A percentile compares a stretch with the other conserved stretches of the same genome.
Conservation (phyloP, 495 filamentous ascomycete genomes). For the Chaetomium cochliodes region DNA sequence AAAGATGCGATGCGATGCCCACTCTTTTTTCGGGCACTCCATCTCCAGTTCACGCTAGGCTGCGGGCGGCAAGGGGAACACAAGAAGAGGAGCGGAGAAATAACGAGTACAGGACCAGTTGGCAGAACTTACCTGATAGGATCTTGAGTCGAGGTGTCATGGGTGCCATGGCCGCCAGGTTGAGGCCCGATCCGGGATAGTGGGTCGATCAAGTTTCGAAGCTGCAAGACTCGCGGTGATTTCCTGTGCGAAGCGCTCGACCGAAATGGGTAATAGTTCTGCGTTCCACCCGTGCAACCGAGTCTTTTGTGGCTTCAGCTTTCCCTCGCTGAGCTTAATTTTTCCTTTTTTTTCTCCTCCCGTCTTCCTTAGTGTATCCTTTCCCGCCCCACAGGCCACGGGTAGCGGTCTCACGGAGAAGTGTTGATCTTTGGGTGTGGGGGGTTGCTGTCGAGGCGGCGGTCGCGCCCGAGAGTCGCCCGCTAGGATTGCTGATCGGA, state of each 20-base stretch:
- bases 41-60: slow-evolving; percentile 35
- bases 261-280: slow-evolving; percentile 28
- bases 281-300: slow-evolving; percentile 26
- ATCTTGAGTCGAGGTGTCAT: slow-evolving; percentile 55
- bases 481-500: slow-evolving; percentile 33
- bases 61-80: slow-evolving; percentile 32
- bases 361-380: slow-evolving; percentile 8
- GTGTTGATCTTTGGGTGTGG: slow-evolving; percentile 16
- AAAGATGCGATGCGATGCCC: slow-evolving; percentile 31
- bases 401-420: slow-evolving; percentile 14
- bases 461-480: slow-evolving; percentile 21
- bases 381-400: slow-evolving; percentile 13
- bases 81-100: slow-evolving; percentile 21
- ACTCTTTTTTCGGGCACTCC: slow-evolving; percentile 33
- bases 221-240: slow-evolving; percentile 31
- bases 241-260: slow-evolving; percentile 33
- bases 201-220: slow-evolving; percentile 40
- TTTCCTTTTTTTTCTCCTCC: slow-evolving; percentile 9
- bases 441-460: slow-evolving; percentile 16
- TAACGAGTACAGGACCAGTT: slow-evolving; percentile 29
- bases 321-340: slow-evolving; percentile 11
- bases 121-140: slow-evolving; percentile 48
- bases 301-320: slow-evolving; percentile 13
- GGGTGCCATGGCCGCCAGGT: slow-evolving; percentile 45
- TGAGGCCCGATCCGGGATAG: slow-evolving; percentile 46